Evolutionary conservation across 2,329 filamentous ascomycete species (phyloP).

Genomic region (Exophiala phaeomuriformis): DNA sequence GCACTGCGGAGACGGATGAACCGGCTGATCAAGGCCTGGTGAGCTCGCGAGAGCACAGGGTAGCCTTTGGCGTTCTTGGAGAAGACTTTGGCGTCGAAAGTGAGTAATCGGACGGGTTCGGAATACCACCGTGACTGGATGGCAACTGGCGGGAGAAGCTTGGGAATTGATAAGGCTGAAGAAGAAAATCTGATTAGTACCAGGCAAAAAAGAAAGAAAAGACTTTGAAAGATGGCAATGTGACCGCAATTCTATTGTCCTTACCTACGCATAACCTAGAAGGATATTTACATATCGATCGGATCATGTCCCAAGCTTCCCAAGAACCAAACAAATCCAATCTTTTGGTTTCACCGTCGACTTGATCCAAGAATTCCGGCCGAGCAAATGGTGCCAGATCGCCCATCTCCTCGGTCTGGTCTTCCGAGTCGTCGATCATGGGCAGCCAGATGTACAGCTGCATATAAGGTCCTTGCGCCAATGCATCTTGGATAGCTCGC

Average conservation of each 20-base stretch:
- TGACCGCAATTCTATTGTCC: conserved; percentile 32
- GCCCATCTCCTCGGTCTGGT: conserved; percentile 42
- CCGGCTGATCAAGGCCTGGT: conserved; percentile 51
- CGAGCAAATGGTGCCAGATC: conserved; percentile 40
- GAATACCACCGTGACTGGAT: conserved; percentile 58
- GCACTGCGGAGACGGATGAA: conserved; percentile 51
- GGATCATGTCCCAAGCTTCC: conserved; percentile 89
- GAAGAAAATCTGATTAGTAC: conserved; percentile 8
- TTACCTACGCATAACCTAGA: conserved; percentile 74
- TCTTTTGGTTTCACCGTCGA: conserved; percentile 37
- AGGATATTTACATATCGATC: conserved; percentile 79
- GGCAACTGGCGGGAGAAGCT: conserved; percentile 49
- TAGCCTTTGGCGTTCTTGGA: conserved; percentile 53
- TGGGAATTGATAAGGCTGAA: conserved; percentile 52
- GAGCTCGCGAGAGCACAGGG: conserved; percentile 51
- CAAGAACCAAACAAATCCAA: conserved; percentile 71
- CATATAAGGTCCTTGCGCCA: conserved; percentile 66
- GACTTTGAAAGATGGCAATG: neutral
- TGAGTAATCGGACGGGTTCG: conserved; percentile 53
- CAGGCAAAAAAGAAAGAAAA: neutral
- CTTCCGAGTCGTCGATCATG: conserved; percentile 68
- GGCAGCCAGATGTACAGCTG: conserved; percentile 74
- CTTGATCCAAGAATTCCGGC: conserved; percentile 33
- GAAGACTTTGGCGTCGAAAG: conserved; percentile 48
- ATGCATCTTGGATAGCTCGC: conserved; percentile 71